A percentile compares a stretch with the other conserved stretches of the same genome.
These are phyloP conservation scores for Mentha longifolia DNA, from an alignment of 257 asterid genomes.

Conservation along the genomic window DNA sequence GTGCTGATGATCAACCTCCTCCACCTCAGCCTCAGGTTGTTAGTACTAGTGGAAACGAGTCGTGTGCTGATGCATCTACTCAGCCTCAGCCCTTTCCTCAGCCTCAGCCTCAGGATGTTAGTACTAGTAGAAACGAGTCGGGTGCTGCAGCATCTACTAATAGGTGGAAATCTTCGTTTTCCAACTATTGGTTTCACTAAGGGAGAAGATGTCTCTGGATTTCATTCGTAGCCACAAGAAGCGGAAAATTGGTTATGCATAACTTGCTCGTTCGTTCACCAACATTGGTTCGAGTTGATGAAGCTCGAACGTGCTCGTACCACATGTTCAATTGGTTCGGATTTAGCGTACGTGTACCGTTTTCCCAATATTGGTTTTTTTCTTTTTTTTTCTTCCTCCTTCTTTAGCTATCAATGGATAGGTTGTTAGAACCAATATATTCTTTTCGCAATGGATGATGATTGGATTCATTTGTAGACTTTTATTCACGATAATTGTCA, in stretches of 20 bases:
- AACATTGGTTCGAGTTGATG: not conserved
- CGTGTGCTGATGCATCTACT: not conserved
- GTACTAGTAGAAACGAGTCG: not conserved
- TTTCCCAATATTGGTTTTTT: too few relatives aligned
- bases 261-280: not conserved
- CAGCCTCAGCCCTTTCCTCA: not conserved
- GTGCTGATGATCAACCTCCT: not conserved
- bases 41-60: not conserved
- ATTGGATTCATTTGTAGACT: too few relatives aligned
- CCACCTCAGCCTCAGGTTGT: too few relatives aligned
- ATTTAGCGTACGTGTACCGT: too few relatives aligned
- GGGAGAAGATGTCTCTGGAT: not conserved
- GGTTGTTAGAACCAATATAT: too few relatives aligned
- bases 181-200: not conserved
- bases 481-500: too few relatives aligned
- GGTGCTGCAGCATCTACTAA: not conserved
- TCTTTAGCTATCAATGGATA: too few relatives aligned
- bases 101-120: too few relatives aligned
- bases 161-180: not conserved
- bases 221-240: conserved; percentile 15
- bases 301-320: too few relatives aligned
- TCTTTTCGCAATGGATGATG: too few relatives aligned
- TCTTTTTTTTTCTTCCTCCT: too few relatives aligned
- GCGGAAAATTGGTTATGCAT: not conserved
- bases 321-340: too few relatives aligned